These are phyloP conservation scores for Quillaja saponaria DNA, from an alignment of 306 rosid genomes.

Conservation along the genomic window DNA sequence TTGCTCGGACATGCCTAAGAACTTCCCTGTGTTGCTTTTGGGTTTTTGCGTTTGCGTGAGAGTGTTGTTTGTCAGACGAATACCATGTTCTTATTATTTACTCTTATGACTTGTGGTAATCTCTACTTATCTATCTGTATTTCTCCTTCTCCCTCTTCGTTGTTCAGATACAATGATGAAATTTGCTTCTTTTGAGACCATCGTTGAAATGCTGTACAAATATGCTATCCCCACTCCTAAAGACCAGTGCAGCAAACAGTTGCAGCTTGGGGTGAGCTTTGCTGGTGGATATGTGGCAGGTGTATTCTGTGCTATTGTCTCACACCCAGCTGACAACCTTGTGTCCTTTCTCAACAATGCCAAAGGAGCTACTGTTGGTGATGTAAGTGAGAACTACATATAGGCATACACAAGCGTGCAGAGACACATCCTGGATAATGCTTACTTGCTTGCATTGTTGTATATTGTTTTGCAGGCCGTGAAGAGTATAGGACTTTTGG, in stretches of 20 bases:
- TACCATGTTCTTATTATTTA: too few relatives aligned
- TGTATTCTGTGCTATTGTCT: conserved; percentile 62
- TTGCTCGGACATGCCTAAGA: too few relatives aligned
- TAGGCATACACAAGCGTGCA: background rate
- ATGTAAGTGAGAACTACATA: conserved; percentile 44
- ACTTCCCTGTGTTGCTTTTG: too few relatives aligned
- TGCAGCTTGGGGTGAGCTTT: conserved; percentile 79
- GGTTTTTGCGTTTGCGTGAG: too few relatives aligned
- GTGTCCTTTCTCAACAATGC: conserved; percentile 84
- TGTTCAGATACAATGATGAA: conserved; percentile 80
- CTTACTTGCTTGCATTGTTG: conserved; percentile 22
- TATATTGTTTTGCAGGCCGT: conserved; percentile 54
- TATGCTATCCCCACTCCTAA: conserved; percentile 63
- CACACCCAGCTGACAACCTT: conserved; percentile 84
- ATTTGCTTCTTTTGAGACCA: conserved; percentile 69
- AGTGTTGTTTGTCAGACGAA: too few relatives aligned
- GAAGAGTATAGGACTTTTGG: conserved; percentile 54
- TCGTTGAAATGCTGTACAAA: conserved; percentile 67
- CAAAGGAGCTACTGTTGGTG: conserved; percentile 73
- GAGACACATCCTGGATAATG: background rate
- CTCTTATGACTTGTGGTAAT: background rate
- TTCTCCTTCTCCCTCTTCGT: background rate
- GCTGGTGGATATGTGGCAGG: conserved; percentile 73
- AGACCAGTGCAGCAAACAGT: conserved; percentile 54
- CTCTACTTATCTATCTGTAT: background rate